These are phyloP conservation scores for Solanum verrucosum DNA, from an alignment of 257 asterid genomes.

Conservation along the genomic window DNA sequence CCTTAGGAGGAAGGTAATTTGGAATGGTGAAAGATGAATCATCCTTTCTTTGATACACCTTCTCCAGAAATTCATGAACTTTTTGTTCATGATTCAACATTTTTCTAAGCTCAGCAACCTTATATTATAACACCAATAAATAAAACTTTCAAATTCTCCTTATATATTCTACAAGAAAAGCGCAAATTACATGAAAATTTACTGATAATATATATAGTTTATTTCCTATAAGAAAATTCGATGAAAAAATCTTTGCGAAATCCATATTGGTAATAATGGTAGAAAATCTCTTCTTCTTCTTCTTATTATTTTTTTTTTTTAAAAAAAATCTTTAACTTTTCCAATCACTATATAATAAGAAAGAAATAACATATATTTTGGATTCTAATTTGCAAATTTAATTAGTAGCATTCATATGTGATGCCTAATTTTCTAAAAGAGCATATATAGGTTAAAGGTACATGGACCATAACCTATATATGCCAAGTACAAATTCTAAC, in stretches of 20 bases:
- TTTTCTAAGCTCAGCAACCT: constrained; percentile 60
- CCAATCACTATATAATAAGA: neutral
- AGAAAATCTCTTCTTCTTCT: neutral
- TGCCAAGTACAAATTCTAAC: neutral
- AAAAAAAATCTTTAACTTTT: too few relatives aligned
- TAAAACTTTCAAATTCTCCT: neutral
- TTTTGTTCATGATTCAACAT: constrained; percentile 71
- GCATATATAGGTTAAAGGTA: neutral
- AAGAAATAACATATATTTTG: neutral
- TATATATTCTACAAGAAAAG: neutral
- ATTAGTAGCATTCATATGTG: neutral
- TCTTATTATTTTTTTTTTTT: neutral
- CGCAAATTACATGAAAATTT: neutral
- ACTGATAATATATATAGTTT: neutral
- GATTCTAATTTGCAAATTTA: neutral
- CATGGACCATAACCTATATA: constrained; percentile 3
- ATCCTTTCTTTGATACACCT: constrained; percentile 32
- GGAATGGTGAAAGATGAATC: constrained; percentile 23
- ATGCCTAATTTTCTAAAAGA: neutral
- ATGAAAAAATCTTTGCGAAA: neutral
- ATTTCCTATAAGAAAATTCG: neutral
- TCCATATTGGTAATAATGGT: neutral
- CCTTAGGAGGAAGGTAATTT: neutral
- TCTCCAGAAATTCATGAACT: constrained; percentile 54
- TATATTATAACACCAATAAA: neutral